Evolutionary conservation across 352 stramenopile genomes (phyloP).

Genomic region (Blastocystis sp.): DNA sequence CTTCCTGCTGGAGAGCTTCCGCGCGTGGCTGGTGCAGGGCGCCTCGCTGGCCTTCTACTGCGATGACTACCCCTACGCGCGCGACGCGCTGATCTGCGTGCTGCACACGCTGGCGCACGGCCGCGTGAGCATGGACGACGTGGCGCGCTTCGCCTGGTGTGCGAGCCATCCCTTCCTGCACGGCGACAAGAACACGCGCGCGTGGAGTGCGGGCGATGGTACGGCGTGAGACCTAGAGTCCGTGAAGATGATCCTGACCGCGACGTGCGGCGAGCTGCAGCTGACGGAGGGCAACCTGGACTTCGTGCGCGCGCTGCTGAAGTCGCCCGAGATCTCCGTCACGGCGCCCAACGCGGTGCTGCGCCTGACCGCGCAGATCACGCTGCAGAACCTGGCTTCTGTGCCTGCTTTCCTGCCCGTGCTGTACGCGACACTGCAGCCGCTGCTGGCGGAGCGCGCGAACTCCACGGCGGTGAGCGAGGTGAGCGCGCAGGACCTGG

Average conservation of each 20-base stretch:
- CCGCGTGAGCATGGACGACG: constrained; percentile 20
- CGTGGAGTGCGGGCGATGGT: background rate
- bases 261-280: background rate
- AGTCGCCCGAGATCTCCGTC: background rate
- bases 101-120: constrained; percentile 24
- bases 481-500: constrained; percentile 1
- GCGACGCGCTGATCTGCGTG: constrained; percentile 22
- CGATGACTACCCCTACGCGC: constrained; percentile 36
- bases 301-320: background rate
- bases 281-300: background rate
- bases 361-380: background rate
- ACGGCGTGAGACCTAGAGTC: background rate
- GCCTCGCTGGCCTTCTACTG: constrained; percentile 38
- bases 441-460: background rate
- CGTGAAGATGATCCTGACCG: background rate
- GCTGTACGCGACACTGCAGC: background rate
- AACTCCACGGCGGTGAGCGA: background rate
- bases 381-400: constrained; percentile 21
- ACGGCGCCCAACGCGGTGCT: background rate
- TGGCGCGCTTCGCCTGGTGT: constrained; percentile 34
- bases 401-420: background rate
- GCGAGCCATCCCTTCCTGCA: constrained; percentile 40
- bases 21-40: constrained; percentile 1
- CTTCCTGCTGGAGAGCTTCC: constrained; percentile 15
- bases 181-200: constrained; percentile 8